Evolutionary conservation across 345 rosid genomes (phyloP), one percentile per base, ranked within the genome.

Genomic region (Sonneratia caseolaris): DNA sequence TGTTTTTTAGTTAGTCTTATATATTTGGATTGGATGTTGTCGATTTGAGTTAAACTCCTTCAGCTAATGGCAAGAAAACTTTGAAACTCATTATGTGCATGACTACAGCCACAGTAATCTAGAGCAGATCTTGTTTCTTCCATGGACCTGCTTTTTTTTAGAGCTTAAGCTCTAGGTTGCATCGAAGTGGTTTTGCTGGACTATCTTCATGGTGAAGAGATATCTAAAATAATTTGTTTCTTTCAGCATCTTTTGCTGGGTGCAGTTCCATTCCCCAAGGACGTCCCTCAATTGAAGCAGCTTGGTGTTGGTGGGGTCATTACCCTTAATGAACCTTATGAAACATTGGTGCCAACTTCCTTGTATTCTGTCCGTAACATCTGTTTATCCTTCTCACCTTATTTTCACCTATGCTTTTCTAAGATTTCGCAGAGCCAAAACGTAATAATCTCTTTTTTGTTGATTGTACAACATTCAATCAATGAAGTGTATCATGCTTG

Each of bases 261-360:
- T 55, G 97, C 96, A 14, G 96, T 93, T 73, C 98, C 98, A 19
- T 93, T 91, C 71, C 94, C 90, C 36, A 89, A 82, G 74, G 96
- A 93, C 70, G 97, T 93, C 69, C 91, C 82, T 0, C 76, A 86
- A 35, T 72, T 93, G 80, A 89, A 93, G 83, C 73, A 84, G 68
- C 71, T 93, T 18, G 94, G 97, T 2, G 95, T 89, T 62, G 84
- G 90, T 76, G 95, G 88, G 19, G 98, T 93, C 64, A 82, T 90
- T 77, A 89, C 97, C 72, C 87, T 90, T 57, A 93, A 90, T 74
- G 98, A 93, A 73, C 84, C 96, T 66, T 86, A 78, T 37, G 97
- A 90, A 79, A 90, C 95, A 74, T 81, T 93, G 79, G 95, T 90
- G 70, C 90, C 95, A 16, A 71, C 95, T 11, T 82, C 96, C 38